Evolutionary conservation across 768 basidiomycete species (phyloP), one percentile per base, ranked within the genome.

Genomic region (Leccinum ochraceum): DNA sequence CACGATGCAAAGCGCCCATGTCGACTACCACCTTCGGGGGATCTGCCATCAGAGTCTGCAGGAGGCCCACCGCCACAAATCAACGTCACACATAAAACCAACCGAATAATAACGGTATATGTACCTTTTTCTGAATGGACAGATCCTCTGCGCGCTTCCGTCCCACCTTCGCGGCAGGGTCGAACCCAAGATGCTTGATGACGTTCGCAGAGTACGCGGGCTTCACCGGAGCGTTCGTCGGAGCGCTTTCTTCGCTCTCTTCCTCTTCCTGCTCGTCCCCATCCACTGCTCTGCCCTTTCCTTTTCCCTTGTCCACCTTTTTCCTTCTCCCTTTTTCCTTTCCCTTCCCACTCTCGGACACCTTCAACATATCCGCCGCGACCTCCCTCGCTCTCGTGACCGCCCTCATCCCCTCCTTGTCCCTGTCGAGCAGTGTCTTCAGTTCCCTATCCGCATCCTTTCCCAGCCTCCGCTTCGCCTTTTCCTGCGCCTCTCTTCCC

Each of bases 1-100:
- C 84, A 16, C 92, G 85, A 71, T 97, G 94, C 6, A 98, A 77
- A 50, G 83, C 74, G 3, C 95, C 96, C 28, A 98, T 79, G 62
- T 90, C 83, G 4, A 76, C 74, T 26, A 98, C 75, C 28, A 93
- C 83, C 62, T 86, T 79, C 17, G 84, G 80, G 24, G 83, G 84
- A 24, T 81, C 81, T 22, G 79, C 81, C 81, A 89, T 88, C 53
- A 97, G 75, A 4, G 85, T 86, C 67, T 91, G 87, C 37, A 96
- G 81, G 42, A 95, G 79, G 2, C 85, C 78, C 9, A 89, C 86
- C 1, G 90, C 86, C 28, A 44, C 17, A 44, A 59, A 61, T 24
- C 54, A 54, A 57, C 6, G 28, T 37, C 37, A 48, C 60, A 36
- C 14, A 58, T 34, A 22, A 37, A 4, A 4, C 34, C 28, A 32